Base-by-base conservation (phyloP, 768 basidiomycete genomes). In the Suillus weaverae region DNA sequence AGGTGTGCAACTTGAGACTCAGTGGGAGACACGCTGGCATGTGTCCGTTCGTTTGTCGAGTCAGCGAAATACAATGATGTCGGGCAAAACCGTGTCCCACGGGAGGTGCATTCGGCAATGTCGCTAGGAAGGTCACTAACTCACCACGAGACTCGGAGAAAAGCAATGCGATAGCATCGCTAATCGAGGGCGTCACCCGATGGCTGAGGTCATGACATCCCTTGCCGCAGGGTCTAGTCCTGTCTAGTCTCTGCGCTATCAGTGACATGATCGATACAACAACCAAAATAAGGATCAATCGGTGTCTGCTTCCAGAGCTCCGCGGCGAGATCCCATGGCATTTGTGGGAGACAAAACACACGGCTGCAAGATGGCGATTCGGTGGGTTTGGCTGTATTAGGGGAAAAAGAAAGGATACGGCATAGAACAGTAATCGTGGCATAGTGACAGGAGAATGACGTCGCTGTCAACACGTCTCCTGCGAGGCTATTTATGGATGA, bases 381-480 rank as follows among this genome's bases (percentile, higher is more conserved):
- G 39, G 6, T 41, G 39, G 16, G 39, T 41, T 7, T 6, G 16
- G 5, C 0, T 41, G 39, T 41, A 8, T 43, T 4, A 18, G 7
- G 26, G 26, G 2, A 26, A 26, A 26, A 26, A 26, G 26, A 26
- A 26, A 26, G 26, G 18, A 43, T 36, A 36, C 36, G 36, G 36
- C 36, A 43, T 43, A 7, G 18, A 43, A 43, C 18, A 43, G 9
- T 46, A n/a, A 46, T n/a, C 9, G n/a, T 20, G 4, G 20, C 18
- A 7, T 43, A 8, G 18, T n/a, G 43, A 44, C 10, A 10, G 9
- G 44, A 46, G n/a, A 22, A 5, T 44, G 43, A 43, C 0, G 7
- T 93, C 90, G 62, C 89, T 91, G 38, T 89, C 90, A 13, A 90
- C 85, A 13, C 90, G 84, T 50, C 73, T 78, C 36, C 84, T 82